Evolutionary conservation across 257 asterid species (phyloP).

Genomic region (Jacaranda copaia): DNA sequence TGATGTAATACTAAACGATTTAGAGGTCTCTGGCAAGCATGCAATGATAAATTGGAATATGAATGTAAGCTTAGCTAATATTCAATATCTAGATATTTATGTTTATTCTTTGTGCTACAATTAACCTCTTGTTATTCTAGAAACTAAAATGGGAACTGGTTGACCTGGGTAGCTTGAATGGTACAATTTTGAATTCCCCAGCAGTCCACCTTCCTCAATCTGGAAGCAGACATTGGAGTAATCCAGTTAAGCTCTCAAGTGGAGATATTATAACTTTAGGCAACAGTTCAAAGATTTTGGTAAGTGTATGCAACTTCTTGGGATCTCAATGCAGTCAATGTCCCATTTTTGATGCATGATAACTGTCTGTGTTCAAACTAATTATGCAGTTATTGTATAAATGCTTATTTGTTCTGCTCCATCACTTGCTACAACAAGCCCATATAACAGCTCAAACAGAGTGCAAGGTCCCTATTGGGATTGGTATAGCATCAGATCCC

Average conservation of each 20-base stretch:
- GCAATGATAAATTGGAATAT: constrained; percentile 88
- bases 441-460: constrained; percentile 62
- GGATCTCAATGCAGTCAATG: constrained; percentile 9
- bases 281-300: constrained; percentile 75
- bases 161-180: constrained; percentile 98
- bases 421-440: constrained; percentile 52
- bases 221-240: constrained; percentile 81
- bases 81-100: constrained; percentile 46
- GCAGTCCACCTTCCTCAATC: constrained; percentile 62
- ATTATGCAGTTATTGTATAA: constrained; percentile 26
- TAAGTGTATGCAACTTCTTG: constrained; percentile 40
- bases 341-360: constrained; percentile 3
- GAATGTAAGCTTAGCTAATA: constrained; percentile 59
- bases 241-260: constrained; percentile 72
- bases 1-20: constrained; percentile 76
- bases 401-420: not conserved
- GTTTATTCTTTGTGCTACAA: constrained; percentile 40
- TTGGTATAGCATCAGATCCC: constrained; percentile 86
- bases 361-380: not conserved
- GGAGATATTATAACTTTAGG: constrained; percentile 87
- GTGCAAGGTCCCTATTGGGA: constrained; percentile 73
- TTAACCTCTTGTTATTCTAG: constrained; percentile 52
- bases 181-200: constrained; percentile 75
- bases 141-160: constrained; percentile 93
- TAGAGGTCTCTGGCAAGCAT: constrained; percentile 98